Base-by-base conservation (phyloP, 139 green algal species). In the Micractinium sp. region DNA sequence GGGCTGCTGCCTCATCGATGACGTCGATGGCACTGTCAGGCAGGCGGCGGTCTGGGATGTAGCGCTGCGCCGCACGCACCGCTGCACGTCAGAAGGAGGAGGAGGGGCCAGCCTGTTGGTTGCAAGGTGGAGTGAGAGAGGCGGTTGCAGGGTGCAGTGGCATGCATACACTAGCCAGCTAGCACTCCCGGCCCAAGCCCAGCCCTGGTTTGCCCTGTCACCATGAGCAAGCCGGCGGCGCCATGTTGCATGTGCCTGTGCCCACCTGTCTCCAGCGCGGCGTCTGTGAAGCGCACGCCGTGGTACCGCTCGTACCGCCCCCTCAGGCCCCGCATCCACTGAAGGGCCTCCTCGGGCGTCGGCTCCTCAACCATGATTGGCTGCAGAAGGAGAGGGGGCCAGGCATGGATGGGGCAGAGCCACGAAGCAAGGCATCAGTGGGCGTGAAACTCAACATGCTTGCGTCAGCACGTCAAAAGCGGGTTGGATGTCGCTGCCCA, bases 271-370 rank as follows among this genome's bases (percentile, higher is more conserved):
- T 39, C 36, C 47, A 99, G 91, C 7, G 97, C 96, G 0, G 35
- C 93, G 15, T 93, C 87, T 7, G 91, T 93, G 83, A 96, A 97
- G 25, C 66, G 78, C 33, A 99, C 96, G 1, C 91, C 90, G 89
- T 99, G 97, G 87, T 97, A 93, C 20, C 93, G 73, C 91, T 97
- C 97, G 91, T 99, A 99, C 25, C 94, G 93, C 31, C 96, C 93
- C 5, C 91, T 81, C 81, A 99, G 91, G 36, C 96, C 97, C 0
- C 85, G 82, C 87, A 99, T 90, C 92, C 97, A 95, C 31, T n/a
- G 60, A 69, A 97, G 63, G 35, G 93, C 95, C 90, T 98, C 95
- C 4, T 89, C 83, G 27, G 93, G 84, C 15, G 90, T 90, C 0
- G 97, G 97, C 94, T 98, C 95, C 66, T 94, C 92, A 31, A 99